Evolutionary conservation across 768 basidiomycete genomes (phyloP), one percentile per base, ranked within the genome.

Genomic region (Tremella yokohamensis): DNA sequence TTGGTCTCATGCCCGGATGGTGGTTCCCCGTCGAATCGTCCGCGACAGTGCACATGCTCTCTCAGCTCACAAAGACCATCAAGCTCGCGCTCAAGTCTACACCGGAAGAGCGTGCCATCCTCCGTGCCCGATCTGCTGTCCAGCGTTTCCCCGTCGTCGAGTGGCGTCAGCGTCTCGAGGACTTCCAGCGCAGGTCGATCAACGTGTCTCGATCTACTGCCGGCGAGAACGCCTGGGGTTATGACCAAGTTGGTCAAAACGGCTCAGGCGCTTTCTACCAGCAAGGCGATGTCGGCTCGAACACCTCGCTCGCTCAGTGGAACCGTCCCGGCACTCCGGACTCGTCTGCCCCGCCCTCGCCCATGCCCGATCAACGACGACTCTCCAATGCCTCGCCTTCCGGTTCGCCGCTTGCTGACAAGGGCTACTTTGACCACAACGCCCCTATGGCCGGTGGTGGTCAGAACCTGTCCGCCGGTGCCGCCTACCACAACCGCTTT

Each of bases 1-100:
- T 96, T 44, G 92, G 92, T 77, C 80, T 96, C 59, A 96, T 96
- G 92, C 92, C 92, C 73, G 92, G 91, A 79, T 94, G 92, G 92
- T 96, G 92, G 92, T 94, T 91, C 82, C 92, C 92, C 49, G 92
- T 96, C 40, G 91, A 94, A 78, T 94, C 90, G 0, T 90, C 81
- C 62, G 87, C 92, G 24, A 92, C 90, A 4, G 86, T 85, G 38
- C 92, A 96, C 79, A 89, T 96, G 90, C 79, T 92, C 70, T 94
- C 92, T 12, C 92, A 96, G 74, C 78, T 94, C 60, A 87, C 88
- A 7, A 94, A 94, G 79, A 94, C 92, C 8, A 87, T 96, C 80
- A 94, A 94, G 76, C 82, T 93, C 79, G 92, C 92, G 4, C 79
- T 96, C 62, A 93, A 88, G 77, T 93, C 92, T 9, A 85, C 86